Evolutionary conservation across 1,284 basidiomycete genomes (phyloP).

Genomic region (Anthracocystis panici-leucophaei): DNA sequence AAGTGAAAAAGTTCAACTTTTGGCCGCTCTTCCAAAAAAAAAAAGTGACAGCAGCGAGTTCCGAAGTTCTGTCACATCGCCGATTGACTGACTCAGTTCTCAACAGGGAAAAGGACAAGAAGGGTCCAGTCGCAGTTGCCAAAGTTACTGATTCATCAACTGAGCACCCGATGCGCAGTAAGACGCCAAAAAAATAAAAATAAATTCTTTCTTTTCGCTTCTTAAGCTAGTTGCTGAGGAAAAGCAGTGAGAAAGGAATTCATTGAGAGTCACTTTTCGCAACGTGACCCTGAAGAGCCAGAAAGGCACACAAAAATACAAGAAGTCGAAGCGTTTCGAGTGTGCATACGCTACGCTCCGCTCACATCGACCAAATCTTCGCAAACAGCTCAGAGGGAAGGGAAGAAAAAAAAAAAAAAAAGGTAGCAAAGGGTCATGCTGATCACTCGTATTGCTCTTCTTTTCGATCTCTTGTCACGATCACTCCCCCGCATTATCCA

Average conservation of each 20-base stretch:
- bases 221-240: not conserved
- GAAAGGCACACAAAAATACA: not conserved
- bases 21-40: not conserved
- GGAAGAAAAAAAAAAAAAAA: not conserved
- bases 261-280: constrained; percentile 30
- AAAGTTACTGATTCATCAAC: too few relatives aligned
- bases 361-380: constrained; percentile 13
- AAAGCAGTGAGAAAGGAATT: constrained; percentile 20
- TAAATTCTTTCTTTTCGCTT: constrained; percentile 35
- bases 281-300: constrained; percentile 7
- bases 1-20: constrained; percentile 23
- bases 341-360: not conserved
- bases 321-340: not conserved
- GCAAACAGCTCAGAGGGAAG: not conserved
- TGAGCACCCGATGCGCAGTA: constrained; percentile 1
- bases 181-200: not conserved
- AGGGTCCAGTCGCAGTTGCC: not conserved
- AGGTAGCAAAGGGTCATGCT: constrained; percentile 5
- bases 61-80: constrained; percentile 20
- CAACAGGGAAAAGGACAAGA: too few relatives aligned
- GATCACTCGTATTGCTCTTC: constrained; percentile 19
- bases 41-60: constrained; percentile 2
- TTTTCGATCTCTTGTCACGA: constrained; percentile 51
- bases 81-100: constrained; percentile 4
- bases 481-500: constrained; percentile 39